These are phyloP conservation scores for Trametes gibbosa DNA, from an alignment of 768 basidiomycete genomes.

Conservation along the genomic window DNA sequence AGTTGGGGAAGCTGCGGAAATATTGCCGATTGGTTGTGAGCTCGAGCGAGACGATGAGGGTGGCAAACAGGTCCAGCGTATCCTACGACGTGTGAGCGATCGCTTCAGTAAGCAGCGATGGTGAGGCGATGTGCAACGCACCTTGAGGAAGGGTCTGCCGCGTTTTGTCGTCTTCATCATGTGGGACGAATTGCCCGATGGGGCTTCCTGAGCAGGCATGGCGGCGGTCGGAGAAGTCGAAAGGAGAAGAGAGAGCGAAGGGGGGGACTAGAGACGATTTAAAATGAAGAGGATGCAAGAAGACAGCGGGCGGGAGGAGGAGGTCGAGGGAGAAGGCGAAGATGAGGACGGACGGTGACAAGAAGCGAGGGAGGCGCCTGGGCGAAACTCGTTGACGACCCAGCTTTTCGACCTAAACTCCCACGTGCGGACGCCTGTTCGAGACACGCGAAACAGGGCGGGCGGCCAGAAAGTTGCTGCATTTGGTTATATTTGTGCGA, in stretches of 20 bases:
- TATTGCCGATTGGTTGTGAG: slow-evolving; percentile 90
- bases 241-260: slow-evolving; percentile 31
- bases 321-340: slow-evolving; percentile 20
- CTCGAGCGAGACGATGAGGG: slow-evolving; percentile 90
- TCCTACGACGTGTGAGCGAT: slow-evolving; percentile 52
- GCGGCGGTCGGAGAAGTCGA: slow-evolving; percentile 24
- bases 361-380: slow-evolving; percentile 17
- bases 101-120: slow-evolving; percentile 4
- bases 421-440: slow-evolving; percentile 12
- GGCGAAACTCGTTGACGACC: slow-evolving; percentile 21
- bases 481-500: slow-evolving; percentile 19
- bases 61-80: slow-evolving; percentile 96
- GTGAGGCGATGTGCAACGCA: slow-evolving; percentile 30
- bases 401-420: slow-evolving; percentile 19
- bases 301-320: slow-evolving; percentile 14
- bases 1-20: slow-evolving; percentile 92
- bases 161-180: slow-evolving; percentile 99
- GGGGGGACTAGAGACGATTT: slow-evolving; percentile 14
- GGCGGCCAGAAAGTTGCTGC: slow-evolving; percentile 13
- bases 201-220: slow-evolving; percentile 41
- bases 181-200: slow-evolving; percentile 70
- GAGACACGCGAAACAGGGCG: slow-evolving; percentile 21
- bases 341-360: slow-evolving; percentile 20
- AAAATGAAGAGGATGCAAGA: slow-evolving; percentile 17
- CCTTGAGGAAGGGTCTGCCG: slow-evolving; percentile 92